Percentiles rank a stretch among this genome's conserved stretches.
Conservation (phyloP, 805 yeast species). For the Saccharomycopsis schoenii region DNA sequence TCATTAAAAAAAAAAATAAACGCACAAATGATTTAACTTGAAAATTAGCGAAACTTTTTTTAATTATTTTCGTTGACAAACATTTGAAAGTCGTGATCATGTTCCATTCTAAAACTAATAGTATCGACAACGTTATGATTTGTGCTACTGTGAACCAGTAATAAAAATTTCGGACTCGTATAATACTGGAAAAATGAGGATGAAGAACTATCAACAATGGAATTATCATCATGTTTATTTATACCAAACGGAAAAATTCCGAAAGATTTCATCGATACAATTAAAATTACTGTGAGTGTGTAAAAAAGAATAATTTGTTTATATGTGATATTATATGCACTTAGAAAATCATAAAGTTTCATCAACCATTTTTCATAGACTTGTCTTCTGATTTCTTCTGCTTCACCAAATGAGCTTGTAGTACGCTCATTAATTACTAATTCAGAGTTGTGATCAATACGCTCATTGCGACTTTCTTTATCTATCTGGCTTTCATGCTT, state of each 20-base stretch:
- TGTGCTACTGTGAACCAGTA: neutral
- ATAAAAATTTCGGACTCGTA: neutral
- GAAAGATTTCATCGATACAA: neutral
- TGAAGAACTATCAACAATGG: neutral
- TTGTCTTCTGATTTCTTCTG: neutral
- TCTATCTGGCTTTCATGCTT: neutral
- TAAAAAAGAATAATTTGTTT: neutral
- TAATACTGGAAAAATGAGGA: neutral
- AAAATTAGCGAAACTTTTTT: neutral
- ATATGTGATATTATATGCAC: neutral
- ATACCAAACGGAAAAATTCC: neutral
- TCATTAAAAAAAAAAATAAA: neutral
- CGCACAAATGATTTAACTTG: neutral
- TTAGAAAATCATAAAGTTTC: neutral
- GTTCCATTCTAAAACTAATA: neutral
- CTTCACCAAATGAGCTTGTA: neutral
- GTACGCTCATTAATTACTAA: neutral
- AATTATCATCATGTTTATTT: neutral
- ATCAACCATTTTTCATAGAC: neutral
- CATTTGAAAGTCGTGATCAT: neutral
- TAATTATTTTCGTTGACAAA: neutral
- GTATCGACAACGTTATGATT: neutral
- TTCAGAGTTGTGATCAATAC: neutral
- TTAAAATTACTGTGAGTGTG: neutral
- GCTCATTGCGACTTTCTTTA: neutral